Evolutionary conservation across 176 grass and related monocot genomes (phyloP), one percentile per base, ranked within the genome.

Genomic region (Elaeis guineensis): DNA sequence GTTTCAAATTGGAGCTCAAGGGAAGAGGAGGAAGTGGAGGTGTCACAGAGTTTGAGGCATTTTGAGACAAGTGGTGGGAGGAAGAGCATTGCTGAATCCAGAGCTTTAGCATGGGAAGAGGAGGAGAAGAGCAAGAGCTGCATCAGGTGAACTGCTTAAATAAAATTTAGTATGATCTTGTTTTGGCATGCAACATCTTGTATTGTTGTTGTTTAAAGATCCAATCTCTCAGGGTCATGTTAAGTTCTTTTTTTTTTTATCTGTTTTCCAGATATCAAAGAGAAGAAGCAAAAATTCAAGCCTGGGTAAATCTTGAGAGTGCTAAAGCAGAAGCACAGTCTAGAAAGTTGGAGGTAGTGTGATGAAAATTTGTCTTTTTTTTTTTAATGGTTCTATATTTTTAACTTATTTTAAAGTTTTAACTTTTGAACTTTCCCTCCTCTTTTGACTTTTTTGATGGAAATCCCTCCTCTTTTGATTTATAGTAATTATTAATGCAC

Each of bases 251-350:
- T 16, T 14, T 14, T 16, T 23, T 67, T 71, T 21, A 58, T 74
- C 17, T 54, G 74, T 59, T 15, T 20, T 50, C 25, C 65, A 98
- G 93, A 71, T 98, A 98, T 72, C 94, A 98, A 56, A 83, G 88
- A 66, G 94, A 98, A 75, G 94, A 89, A 63, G 94, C 94, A 23
- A 92, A 92, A 69, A 98, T 98, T 70, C 84, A 83, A 65, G 94
- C 94, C 24, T 98, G 88, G 94, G 70, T 98, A 57, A 98, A 98
- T 69, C 85, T 98, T 54, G 83, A 98, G 72, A 86, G 78, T 59
- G 94, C 94, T 52, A 98, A 93, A 73, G 88, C 88, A 50, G 87
- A 98, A 98, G 88, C 94, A 65, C 81, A 86, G 15, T 98, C 94
- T 12, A 92, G 84, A 82, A 98, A 98, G 68, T 53, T 98, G 52